phyloP scores from a whole-genome alignment of 2,329 filamentous ascomycete species.

The Aspergillus puulaauensis region DNA sequence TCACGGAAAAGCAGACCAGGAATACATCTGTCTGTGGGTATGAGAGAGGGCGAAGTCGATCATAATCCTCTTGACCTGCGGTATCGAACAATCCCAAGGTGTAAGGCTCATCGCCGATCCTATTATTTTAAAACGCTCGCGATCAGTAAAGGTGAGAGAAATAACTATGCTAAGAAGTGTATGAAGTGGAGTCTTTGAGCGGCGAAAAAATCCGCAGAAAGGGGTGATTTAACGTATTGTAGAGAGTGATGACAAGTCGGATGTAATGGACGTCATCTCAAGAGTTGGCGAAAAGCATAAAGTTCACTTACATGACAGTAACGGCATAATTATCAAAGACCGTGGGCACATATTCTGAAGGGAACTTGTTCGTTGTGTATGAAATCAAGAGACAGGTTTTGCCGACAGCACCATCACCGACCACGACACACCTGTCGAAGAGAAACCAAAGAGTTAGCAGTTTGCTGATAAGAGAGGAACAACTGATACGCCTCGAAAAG shows the following conservation, averaged over 20 bases:
- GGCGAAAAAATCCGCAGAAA: background rate
- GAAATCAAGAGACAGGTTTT: constrained; percentile 99
- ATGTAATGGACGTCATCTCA: background rate
- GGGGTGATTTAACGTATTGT: background rate
- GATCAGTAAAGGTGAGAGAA: constrained; percentile 3
- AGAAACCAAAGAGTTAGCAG: constrained; percentile 20
- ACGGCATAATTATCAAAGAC: constrained; percentile 99
- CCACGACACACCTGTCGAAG: constrained; percentile 81
- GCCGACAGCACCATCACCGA: constrained; percentile 98
- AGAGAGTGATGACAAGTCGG: background rate
- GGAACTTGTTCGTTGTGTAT: constrained; percentile 99
- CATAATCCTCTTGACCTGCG: constrained; percentile 98
- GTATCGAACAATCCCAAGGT: constrained; percentile 98
- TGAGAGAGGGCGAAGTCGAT: constrained; percentile 90
- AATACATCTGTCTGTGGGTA: constrained; percentile 99
- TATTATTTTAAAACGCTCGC: constrained; percentile 38
- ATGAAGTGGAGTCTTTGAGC: background rate
- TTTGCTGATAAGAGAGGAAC: constrained; percentile 10
- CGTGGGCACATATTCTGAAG: constrained; percentile 98
- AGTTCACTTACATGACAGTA: constrained; percentile 86
- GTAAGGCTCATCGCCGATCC: constrained; percentile 99
- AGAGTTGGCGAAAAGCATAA: background rate
- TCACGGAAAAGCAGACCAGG: constrained; percentile 98
- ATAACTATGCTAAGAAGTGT: background rate
- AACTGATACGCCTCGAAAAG: constrained; percentile 10